phyloP scores from a whole-genome alignment of 352 stramenopile species.

The Globisporangium acanthophoron region DNA sequence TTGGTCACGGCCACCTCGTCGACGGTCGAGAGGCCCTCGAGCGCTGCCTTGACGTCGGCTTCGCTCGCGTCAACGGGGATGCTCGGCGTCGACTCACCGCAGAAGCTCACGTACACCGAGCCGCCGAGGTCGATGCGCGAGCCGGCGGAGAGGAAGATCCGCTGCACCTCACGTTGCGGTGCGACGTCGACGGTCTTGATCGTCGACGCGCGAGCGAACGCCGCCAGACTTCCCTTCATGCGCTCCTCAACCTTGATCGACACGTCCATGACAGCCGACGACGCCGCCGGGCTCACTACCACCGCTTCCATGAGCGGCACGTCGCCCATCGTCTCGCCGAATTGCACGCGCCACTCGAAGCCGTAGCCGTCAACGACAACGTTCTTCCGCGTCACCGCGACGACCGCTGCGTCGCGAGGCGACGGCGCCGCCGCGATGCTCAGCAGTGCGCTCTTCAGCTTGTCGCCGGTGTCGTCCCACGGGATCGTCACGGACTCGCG shows the following conservation, averaged over 20 bases:
- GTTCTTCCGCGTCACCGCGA: constrained; percentile 31
- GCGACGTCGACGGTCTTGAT: constrained; percentile 23
- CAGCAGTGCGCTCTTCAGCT: constrained; percentile 17
- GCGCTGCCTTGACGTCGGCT: constrained; percentile 35
- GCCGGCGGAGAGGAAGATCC: constrained; percentile 59
- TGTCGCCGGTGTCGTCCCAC: constrained; percentile 35
- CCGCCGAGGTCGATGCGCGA: constrained; percentile 60
- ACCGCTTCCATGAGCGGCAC: constrained; percentile 26
- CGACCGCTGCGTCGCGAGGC: constrained; percentile 8
- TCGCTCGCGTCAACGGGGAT: constrained; percentile 39
- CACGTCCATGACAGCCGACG: constrained; percentile 13
- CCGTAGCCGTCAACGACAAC: constrained; percentile 48
- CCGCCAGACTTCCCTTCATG: constrained; percentile 30
- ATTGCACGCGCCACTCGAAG: constrained; percentile 67
- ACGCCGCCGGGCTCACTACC: constrained; percentile 1
- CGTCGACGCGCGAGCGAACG: constrained; percentile 14
- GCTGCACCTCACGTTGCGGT: constrained; percentile 47
- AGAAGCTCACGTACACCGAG: constrained; percentile 50
- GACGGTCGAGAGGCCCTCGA: constrained; percentile 68
- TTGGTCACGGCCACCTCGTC: constrained; percentile 41
- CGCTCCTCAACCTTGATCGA: constrained; percentile 32
- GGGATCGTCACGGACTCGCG: constrained; percentile 17
- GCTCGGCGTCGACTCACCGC: constrained; percentile 43
- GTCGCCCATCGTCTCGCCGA: constrained; percentile 49
- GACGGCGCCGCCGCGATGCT: not conserved